Evolutionary conservation across 257 asterid genomes (phyloP), one percentile per base, ranked within the genome.

Genomic region (Gentiana dahurica): DNA sequence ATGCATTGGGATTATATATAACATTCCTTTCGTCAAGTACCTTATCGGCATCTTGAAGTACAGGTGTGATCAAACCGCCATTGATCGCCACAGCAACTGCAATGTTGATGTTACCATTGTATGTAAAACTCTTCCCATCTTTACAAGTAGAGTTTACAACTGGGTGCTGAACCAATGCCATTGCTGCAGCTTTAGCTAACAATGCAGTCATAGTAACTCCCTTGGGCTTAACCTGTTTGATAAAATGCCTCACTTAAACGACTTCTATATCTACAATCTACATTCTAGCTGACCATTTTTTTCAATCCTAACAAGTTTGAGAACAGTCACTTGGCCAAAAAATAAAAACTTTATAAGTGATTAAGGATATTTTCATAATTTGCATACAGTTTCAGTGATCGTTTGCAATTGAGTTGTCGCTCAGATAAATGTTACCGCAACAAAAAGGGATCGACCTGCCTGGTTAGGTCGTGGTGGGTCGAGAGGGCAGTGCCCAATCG

Each of bases 201-300:
- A 87, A 71, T 0, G 86, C 96, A 0, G 96, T 87, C 93, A 87
- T 84, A 61, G 96, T 87, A 36, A 87, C 96, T 53, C 95, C 95
- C 78, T 87, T 84, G 33, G 75, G 71, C 79, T 87, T 87, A 63
- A 82, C 89, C 96, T 87, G 66, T 66, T 57, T 52, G 41, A 54
- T 57, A 32, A 12, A 72, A 43, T 6, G 65, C 39, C 48, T 13
- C 8, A 32, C 36, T 61, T 24, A 33, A 44, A 44, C 37, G 52
- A 45, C 46, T 44, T 48, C 32, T 50, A 34, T 2, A 59, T 41
- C 46, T 41, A 41, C 6, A 41, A 41, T 10, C 46, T 10, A 41
- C 9, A 41, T 41, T 10, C 8, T 41, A 41, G 9, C 46, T 5
- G 9, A 41, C 46, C 9, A 41, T 10, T 41, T 41, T 10, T 5